These are phyloP conservation scores for Venturia carpophila DNA, from an alignment of 2,329 filamentous ascomycete genomes.

Conservation along the genomic window DNA sequence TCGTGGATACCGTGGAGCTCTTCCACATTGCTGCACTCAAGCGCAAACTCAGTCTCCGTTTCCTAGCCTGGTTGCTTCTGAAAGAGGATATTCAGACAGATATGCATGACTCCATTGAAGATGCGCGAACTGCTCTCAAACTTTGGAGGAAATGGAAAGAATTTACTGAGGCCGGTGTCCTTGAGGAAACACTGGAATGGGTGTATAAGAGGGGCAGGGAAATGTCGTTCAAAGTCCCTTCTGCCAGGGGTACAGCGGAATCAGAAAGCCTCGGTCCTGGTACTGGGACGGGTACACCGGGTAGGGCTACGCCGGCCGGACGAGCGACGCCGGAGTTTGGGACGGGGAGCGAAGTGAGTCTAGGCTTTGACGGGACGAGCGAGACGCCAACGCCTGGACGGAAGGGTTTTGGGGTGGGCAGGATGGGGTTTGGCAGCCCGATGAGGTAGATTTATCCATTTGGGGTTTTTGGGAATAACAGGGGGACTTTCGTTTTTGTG, in stretches of 20 bases:
- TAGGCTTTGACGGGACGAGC: slow-evolving; percentile 22
- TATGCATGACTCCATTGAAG: slow-evolving; percentile 91
- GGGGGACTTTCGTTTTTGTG: not conserved
- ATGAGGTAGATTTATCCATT: slow-evolving; percentile 23
- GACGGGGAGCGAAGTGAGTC: slow-evolving; percentile 21
- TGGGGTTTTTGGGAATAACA: not conserved
- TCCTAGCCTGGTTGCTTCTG: slow-evolving; percentile 82
- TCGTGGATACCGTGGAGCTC: slow-evolving; percentile 88
- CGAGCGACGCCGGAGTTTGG: slow-evolving; percentile 10
- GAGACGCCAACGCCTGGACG: slow-evolving; percentile 29
- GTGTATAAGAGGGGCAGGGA: slow-evolving; percentile 63
- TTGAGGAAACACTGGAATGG: slow-evolving; percentile 76
- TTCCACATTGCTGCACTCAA: slow-evolving; percentile 76
- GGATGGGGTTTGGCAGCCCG: slow-evolving; percentile 29
- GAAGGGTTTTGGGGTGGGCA: slow-evolving; percentile 21
- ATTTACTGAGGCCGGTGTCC: slow-evolving; percentile 75
- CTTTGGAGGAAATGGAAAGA: slow-evolving; percentile 86
- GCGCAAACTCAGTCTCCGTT: slow-evolving; percentile 83
- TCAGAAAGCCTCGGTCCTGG: slow-evolving; percentile 1
- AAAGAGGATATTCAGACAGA: slow-evolving; percentile 91
- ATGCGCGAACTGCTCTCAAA: slow-evolving; percentile 82
- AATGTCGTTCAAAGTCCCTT: slow-evolving; percentile 35
- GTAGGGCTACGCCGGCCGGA: slow-evolving; percentile 8
- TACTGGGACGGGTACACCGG: slow-evolving; percentile 7
- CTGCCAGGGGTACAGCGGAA: slow-evolving; percentile 11